These are phyloP conservation scores for Athelia sp. DNA, from an alignment of 1,284 basidiomycete genomes.

Conservation along the genomic window DNA sequence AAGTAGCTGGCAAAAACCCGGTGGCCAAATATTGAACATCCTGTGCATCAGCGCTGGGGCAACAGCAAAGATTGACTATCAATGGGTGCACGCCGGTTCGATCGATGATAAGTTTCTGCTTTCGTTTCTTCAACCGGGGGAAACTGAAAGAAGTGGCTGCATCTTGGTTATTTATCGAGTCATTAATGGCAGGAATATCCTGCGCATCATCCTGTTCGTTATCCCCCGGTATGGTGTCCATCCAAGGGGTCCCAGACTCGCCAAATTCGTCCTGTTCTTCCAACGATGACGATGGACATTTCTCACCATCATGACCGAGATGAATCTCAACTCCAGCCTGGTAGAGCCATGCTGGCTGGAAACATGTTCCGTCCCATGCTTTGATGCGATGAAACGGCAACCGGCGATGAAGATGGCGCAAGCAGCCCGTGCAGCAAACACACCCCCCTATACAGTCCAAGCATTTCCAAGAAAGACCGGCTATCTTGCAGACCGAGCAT, in stretches of 20 bases:
- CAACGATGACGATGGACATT: not conserved
- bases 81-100: constrained; percentile 7
- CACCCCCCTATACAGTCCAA: not conserved
- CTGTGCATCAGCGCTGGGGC: not conserved
- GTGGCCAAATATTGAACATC: constrained; percentile 5
- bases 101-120: constrained; percentile 5
- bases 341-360: not conserved
- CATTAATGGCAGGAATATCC: no score
- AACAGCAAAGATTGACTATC: not conserved
- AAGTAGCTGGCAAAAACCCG: constrained; percentile 1
- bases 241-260: not conserved
- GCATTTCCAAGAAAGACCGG: not conserved
- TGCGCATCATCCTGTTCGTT: no score
- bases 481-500: not conserved
- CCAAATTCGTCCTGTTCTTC: not conserved
- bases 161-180: no score
- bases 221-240: not conserved
- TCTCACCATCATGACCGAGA: not conserved
- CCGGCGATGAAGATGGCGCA: not conserved
- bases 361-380: not conserved
- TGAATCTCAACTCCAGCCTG: not conserved
- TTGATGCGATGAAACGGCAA: not conserved
- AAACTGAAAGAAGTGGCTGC: no score
- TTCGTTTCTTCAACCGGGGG: not conserved
- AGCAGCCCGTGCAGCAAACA: not conserved